Conservation (phyloP, 2,329 filamentous ascomycete genomes). For the Kalmusia sp. region DNA sequence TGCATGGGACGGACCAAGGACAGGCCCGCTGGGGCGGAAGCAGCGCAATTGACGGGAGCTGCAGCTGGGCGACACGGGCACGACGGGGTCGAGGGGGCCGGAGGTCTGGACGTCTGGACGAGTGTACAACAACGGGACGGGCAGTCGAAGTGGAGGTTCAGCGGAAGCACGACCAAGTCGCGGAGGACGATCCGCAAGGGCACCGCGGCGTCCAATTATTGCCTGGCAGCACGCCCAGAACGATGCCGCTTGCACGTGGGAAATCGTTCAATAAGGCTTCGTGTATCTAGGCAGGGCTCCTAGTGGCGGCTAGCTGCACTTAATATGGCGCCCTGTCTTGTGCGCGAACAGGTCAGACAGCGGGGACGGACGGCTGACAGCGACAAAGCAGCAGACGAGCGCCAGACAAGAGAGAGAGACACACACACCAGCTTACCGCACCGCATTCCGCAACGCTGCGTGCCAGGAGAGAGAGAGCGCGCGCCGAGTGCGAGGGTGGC, state of each 20-base stretch:
- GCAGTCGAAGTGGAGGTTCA: slow-evolving; percentile 25
- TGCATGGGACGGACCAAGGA: slow-evolving; percentile 40
- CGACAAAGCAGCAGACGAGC: not conserved
- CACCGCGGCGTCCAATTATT: slow-evolving; percentile 38
- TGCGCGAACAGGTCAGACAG: slow-evolving; percentile 19
- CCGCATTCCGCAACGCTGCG: too few relatives aligned
- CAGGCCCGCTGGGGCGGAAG: slow-evolving; percentile 11
- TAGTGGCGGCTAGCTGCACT: slow-evolving; percentile 47
- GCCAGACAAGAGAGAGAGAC: not conserved
- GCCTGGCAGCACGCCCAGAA: slow-evolving; percentile 30
- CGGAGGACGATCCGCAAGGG: slow-evolving; percentile 29
- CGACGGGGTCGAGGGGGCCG: slow-evolving; percentile 28
- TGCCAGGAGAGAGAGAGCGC: too few relatives aligned
- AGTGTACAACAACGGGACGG: slow-evolving; percentile 35
- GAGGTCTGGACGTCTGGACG: slow-evolving; percentile 39
- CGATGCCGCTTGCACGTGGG: slow-evolving; percentile 43
- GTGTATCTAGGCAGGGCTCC: slow-evolving; percentile 43
- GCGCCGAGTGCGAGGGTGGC: too few relatives aligned
- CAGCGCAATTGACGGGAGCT: slow-evolving; percentile 20
- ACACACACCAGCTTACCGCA: not conserved
- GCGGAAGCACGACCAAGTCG: slow-evolving; percentile 24
- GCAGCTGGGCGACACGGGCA: slow-evolving; percentile 25
- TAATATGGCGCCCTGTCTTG: slow-evolving; percentile 30
- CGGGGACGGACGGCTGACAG: slow-evolving; percentile 11
- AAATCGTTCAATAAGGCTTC: slow-evolving; percentile 48